These are phyloP conservation scores for Vaccinium myrtillus DNA, from an alignment of 148 eudicot genomes.

Conservation along the genomic window DNA sequence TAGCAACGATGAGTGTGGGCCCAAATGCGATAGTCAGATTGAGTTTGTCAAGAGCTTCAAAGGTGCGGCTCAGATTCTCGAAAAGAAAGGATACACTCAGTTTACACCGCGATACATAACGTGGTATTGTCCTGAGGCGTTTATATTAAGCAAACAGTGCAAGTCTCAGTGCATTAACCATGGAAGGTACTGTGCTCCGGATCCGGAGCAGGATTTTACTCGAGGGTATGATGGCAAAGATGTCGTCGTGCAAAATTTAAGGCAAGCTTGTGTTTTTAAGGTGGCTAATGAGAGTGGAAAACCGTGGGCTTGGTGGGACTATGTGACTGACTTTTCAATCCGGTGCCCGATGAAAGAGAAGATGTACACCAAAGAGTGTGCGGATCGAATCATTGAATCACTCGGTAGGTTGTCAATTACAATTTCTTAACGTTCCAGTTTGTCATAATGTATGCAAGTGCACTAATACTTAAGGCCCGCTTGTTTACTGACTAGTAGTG, in stretches of 20 bases:
- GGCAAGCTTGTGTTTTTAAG: slow-evolving; percentile 38
- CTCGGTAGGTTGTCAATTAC: slow-evolving; percentile 22
- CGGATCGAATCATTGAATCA: slow-evolving; percentile 28
- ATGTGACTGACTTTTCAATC: slow-evolving; percentile 38
- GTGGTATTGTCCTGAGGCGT: slow-evolving; percentile 38
- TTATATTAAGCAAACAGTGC: slow-evolving; percentile 36
- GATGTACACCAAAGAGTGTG: slow-evolving; percentile 32
- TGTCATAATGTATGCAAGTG: neutral
- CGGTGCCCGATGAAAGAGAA: slow-evolving; percentile 41
- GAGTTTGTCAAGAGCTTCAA: slow-evolving; percentile 30
- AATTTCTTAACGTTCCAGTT: neutral
- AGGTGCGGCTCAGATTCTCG: slow-evolving; percentile 40
- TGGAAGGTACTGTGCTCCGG: slow-evolving; percentile 48
- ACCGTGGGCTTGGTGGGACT: slow-evolving; percentile 50
- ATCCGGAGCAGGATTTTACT: slow-evolving; percentile 41
- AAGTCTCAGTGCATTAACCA: slow-evolving; percentile 42
- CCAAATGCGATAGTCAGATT: slow-evolving; percentile 32
- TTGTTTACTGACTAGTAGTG: neutral
- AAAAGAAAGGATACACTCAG: slow-evolving; percentile 31
- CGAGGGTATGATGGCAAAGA: slow-evolving; percentile 41
- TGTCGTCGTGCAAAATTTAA: slow-evolving; percentile 36
- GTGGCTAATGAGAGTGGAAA: slow-evolving; percentile 40
- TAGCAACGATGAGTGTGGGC: slow-evolving; percentile 39
- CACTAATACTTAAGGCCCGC: neutral
- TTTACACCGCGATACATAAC: slow-evolving; percentile 38